Conservation (phyloP, 2,329 filamentous ascomycete species). For the Monosporascus sp. region DNA sequence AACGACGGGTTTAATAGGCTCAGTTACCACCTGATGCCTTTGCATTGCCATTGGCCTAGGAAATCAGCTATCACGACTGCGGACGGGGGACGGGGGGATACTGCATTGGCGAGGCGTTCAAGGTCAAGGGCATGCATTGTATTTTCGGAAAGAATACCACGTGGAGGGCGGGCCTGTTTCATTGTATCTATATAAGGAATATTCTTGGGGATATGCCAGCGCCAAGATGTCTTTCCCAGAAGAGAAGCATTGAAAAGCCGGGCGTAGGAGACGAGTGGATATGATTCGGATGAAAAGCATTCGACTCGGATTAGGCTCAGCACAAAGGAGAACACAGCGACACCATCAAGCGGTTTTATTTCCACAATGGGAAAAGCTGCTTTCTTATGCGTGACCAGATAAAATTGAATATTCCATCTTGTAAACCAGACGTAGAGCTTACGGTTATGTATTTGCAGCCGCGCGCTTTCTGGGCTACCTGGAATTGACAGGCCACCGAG, state of each 20-base stretch:
- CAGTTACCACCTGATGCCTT: slow-evolving; percentile 47
- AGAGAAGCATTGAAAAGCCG: background rate
- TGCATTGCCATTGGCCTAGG: slow-evolving; percentile 6
- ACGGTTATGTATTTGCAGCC: too few species aligned
- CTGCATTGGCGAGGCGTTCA: background rate
- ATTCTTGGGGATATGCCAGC: background rate
- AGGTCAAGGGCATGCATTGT: background rate
- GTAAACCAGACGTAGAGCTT: too few species aligned
- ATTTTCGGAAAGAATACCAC: background rate
- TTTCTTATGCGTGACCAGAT: too few species aligned
- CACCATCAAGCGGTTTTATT: too few species aligned
- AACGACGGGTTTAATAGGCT: slow-evolving; percentile 24
- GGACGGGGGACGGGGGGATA: background rate
- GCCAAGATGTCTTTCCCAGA: background rate
- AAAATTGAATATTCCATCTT: too few species aligned
- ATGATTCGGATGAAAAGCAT: background rate
- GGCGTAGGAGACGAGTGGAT: background rate
- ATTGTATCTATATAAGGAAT: background rate
- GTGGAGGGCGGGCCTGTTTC: background rate
- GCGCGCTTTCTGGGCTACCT: too few species aligned
- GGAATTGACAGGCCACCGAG: background rate
- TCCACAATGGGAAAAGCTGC: too few species aligned
- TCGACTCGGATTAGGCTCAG: background rate
- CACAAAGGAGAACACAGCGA: background rate
- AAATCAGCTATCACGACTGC: background rate